These are phyloP conservation scores for Geotrichum fermentans DNA, from an alignment of 1,139 yeast genomes.

Conservation along the genomic window DNA sequence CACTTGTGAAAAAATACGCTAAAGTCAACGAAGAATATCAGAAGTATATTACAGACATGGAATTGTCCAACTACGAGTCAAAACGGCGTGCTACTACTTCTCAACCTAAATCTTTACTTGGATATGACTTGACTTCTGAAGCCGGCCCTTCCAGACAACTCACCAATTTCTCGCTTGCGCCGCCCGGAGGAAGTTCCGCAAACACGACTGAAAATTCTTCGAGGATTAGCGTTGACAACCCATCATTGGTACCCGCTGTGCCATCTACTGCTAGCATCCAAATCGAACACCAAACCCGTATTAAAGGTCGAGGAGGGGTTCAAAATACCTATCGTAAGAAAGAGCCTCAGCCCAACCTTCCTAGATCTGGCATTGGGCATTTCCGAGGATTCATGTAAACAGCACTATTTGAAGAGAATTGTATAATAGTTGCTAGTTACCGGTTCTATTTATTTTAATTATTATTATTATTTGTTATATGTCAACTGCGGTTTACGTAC, in stretches of 20 bases:
- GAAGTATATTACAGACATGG: background rate
- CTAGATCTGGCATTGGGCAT: conserved; percentile 6
- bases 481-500: too few relatives aligned
- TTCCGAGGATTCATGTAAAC: conserved; percentile 11
- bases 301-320: conserved; percentile 37
- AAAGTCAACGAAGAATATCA: conserved; percentile 24
- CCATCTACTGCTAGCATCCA: background rate
- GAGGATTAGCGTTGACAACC: too few relatives aligned
- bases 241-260: too few relatives aligned
- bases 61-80: background rate
- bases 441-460: too few relatives aligned
- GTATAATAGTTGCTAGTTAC: too few relatives aligned
- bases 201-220: too few relatives aligned
- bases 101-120: background rate
- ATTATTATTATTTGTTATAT: too few relatives aligned
- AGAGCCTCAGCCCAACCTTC: conserved; percentile 1
- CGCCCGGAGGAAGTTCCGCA: too few relatives aligned
- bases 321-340: conserved; percentile 28
- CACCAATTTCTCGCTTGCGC: too few relatives aligned
- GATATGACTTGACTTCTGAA: background rate
- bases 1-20: conserved; percentile 25
- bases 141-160: background rate
- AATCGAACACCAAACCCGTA: conserved; percentile 9
- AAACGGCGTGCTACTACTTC: background rate
- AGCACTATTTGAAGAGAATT: too few relatives aligned